phyloP scores from a whole-genome alignment of 1,284 basidiomycete species.

The Hortiboletus rubellus region DNA sequence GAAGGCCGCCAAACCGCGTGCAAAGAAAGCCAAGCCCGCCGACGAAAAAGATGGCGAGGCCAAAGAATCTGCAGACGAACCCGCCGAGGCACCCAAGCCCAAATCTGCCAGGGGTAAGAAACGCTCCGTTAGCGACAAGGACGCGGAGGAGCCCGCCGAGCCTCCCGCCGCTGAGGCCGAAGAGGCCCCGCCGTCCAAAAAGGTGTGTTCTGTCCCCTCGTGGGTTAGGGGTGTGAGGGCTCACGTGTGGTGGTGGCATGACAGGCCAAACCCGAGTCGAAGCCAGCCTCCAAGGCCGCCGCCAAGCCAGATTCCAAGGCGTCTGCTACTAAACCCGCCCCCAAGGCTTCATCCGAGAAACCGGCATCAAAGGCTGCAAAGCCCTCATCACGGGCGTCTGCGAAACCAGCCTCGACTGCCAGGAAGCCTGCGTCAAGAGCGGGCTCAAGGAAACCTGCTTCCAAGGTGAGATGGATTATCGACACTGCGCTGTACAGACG shows the following conservation, averaged over 20 bases:
- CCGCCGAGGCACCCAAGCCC: slow-evolving; percentile 41
- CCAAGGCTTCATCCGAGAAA: slow-evolving; percentile 38
- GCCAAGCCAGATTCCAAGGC: slow-evolving; percentile 31
- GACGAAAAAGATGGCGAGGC: slow-evolving; percentile 40
- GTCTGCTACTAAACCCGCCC: slow-evolving; percentile 33
- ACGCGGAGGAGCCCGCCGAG: slow-evolving; percentile 42
- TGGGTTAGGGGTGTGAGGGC: neutral
- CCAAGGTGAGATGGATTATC: slow-evolving; percentile 35
- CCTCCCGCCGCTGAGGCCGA: slow-evolving; percentile 38
- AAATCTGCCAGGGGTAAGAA: slow-evolving; percentile 61
- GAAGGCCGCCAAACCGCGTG: slow-evolving; percentile 62
- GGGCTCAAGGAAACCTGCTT: slow-evolving; percentile 42
- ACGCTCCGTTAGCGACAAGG: slow-evolving; percentile 39
- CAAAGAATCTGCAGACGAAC: slow-evolving; percentile 37
- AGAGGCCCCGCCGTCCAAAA: slow-evolving; percentile 51
- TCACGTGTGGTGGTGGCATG: neutral
- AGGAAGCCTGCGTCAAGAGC: slow-evolving; percentile 48
- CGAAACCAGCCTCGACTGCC: slow-evolving; percentile 41
- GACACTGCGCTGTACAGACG: neutral
- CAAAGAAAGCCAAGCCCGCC: slow-evolving; percentile 46
- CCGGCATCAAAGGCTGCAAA: slow-evolving; percentile 34
- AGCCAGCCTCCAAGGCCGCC: slow-evolving; percentile 25
- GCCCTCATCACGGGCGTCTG: slow-evolving; percentile 37
- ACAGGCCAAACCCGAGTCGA: slow-evolving; percentile 31
- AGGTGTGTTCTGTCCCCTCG: slow-evolving; percentile 36